These are phyloP conservation scores for Xylaria nigripes DNA, from an alignment of 495 filamentous ascomycete species.

Conservation along the genomic window DNA sequence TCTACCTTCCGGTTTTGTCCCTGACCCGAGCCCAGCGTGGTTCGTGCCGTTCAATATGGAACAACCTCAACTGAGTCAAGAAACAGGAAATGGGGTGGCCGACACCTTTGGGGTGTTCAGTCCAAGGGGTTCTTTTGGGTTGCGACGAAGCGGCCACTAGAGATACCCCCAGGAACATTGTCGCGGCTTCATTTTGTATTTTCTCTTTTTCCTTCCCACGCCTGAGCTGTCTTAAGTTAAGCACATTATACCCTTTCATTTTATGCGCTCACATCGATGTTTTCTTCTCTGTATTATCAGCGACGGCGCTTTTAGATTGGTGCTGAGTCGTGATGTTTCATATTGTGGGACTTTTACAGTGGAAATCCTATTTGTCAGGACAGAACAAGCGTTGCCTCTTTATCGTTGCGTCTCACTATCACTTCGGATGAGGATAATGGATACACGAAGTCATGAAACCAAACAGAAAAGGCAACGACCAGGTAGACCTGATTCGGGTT, in stretches of 20 bases:
- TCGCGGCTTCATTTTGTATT: background rate
- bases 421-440: background rate
- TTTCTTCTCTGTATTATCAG: slow-evolving; percentile 5
- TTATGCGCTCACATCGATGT: background rate
- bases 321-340: background rate
- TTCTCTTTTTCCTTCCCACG: background rate
- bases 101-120: slow-evolving; percentile 38
- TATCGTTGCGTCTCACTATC: background rate
- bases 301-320: slow-evolving; percentile 8
- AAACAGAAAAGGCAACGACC: background rate
- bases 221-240: slow-evolving; percentile 2
- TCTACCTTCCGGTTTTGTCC: slow-evolving; percentile 22
- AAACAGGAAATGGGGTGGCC: slow-evolving; percentile 32
- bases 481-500: no score
- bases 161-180: background rate
- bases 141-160: slow-evolving; percentile 21
- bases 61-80: slow-evolving; percentile 53
- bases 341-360: background rate
- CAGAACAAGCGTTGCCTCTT: background rate
- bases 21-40: slow-evolving; percentile 67
- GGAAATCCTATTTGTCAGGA: background rate
- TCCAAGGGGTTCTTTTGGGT: slow-evolving; percentile 18
- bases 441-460: background rate
- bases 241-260: slow-evolving; percentile 9
- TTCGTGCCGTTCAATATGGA: slow-evolving; percentile 94